Percentiles rank a stretch among this genome's conserved stretches.
phyloP scores from a whole-genome alignment of 352 stramenopile genomes.

The Phytopythium mirpurense region DNA sequence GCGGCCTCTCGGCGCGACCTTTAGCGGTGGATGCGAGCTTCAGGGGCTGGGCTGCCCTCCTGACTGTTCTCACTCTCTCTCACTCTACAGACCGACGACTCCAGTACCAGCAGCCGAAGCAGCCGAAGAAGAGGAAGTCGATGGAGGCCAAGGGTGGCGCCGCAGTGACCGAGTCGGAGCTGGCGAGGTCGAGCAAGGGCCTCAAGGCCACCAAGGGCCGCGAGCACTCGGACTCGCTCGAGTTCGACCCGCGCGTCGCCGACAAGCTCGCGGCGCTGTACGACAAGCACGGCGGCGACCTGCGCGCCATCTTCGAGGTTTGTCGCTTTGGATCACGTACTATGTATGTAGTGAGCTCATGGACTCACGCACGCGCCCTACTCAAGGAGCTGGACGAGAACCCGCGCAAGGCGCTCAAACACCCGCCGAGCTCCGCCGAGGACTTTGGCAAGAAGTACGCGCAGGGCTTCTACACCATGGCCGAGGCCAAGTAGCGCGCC shows the following conservation, averaged over 20 bases:
- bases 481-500: slow-evolving; percentile 60
- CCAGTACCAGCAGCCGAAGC: not conserved
- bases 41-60: no score
- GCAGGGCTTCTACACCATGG: slow-evolving; percentile 82
- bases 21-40: not conserved
- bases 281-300: slow-evolving; percentile 54
- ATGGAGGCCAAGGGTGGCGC: slow-evolving; percentile 61
- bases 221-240: slow-evolving; percentile 67
- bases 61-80: no score
- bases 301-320: slow-evolving; percentile 66
- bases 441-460: slow-evolving; percentile 81
- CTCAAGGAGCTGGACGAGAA: slow-evolving; percentile 67
- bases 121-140: no score
- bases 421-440: slow-evolving; percentile 45
- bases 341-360: no score
- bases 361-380: not conserved
- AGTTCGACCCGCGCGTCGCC: slow-evolving; percentile 55
- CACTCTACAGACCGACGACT: no score
- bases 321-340: no score
- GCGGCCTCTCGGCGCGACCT: not conserved
- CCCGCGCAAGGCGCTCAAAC: slow-evolving; percentile 71
- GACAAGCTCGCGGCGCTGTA: slow-evolving; percentile 51
- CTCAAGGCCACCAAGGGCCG: slow-evolving; percentile 58
- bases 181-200: slow-evolving; percentile 56
- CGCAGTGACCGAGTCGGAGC: slow-evolving; percentile 43